Evolutionary conservation across 108 stramenopile genomes (phyloP), one percentile per base, ranked within the genome.

Genomic region (Cylindrotheca fusiformis): DNA sequence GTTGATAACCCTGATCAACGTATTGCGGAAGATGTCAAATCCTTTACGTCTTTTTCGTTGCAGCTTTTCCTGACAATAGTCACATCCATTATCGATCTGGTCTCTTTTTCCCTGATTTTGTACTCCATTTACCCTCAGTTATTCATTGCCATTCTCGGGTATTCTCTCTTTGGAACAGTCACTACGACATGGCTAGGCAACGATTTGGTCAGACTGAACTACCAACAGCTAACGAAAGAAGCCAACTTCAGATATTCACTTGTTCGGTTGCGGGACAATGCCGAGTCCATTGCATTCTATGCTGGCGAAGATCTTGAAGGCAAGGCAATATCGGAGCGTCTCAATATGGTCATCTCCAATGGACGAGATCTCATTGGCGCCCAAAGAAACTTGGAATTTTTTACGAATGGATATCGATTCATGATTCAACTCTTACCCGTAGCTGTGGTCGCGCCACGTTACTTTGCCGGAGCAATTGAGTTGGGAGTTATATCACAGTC

Each of bases 221-320:
- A 79, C 58, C 64, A 75, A 18, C 85, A 93, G 58, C 76, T 97
- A 17, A 72, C 84, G 22, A 71, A 68, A 12, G 93, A 96, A 72
- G 96, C 96, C 21, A 84, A 98, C 53, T 94, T 98, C 55, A 87
- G 97, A 19, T 98, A 88, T 62, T 79, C 80, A 2, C 55, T 92
- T 30, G 91, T 92, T 12, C 80, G 96, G 32, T 71, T 89, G 27
- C 79, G 96, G 26, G 97, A 98, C 74, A 95, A 98, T 67, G 94
- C 96, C 22, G 96, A 98, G 80, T 84, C 86, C 18, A 98, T 98
- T 65, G 97, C 97, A 25, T 97, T 97, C 67, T 97, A 96, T 76
- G 86, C 73, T 28, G 97, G 95, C 19, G 97, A 95, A 77, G 83
- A 80, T 47, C 62, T 89, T 22, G 97, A 97, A 69, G 77, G 78